Evolutionary conservation across 2,329 filamentous ascomycete genomes (phyloP), one percentile per base, ranked within the genome.

Genomic region (Paraphaeosphaeria sporulosa): DNA sequence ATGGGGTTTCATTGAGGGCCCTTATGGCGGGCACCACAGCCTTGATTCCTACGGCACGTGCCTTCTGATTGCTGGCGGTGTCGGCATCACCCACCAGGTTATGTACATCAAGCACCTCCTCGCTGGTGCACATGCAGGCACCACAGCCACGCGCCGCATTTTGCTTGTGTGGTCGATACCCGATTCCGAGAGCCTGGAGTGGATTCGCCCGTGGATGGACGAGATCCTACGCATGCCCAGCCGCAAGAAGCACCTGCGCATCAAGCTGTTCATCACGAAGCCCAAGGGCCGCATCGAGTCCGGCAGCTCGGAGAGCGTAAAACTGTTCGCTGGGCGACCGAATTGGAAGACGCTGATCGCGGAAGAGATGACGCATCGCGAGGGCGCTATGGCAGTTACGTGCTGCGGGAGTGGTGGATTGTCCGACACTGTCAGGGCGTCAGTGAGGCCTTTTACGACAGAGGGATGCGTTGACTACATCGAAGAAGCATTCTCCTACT

Each of bases 161-260:
- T 82, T 92, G 5, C 84, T 94, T 25, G 87, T 93, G 43, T 94
- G 91, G 91, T 89, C 89, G 51, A 90, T 94, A 59, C 91, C 91
- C 70, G 90, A 86, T 69, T 89, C 89, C 4, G 87, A 89, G 58
- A 82, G 83, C 54, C 81, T 90, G 17, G 81, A 85, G 67, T 90
- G 87, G 87, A 83, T 89, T n/a, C 83, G 84, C 9, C 79, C 82
- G 2, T 90, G 86, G 85, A 90, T 90, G 87, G 86, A 89, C 73
- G 79, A 85, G 68, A 86, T 90, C 62, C 79, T 90, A 40, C 80
- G 82, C 25, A 84, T 89, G 76, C 85, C 86, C 2, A 80, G 82
- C 12, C 84, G 87, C 8, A 81, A 86, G 58, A 84, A 89, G 30
- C 80, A 87, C 17, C 81, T 90, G 13, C 82, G 82, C 53, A 85